Conservation (phyloP, 2,329 filamentous ascomycete genomes). For the Amylocarpus encephaloides region DNA sequence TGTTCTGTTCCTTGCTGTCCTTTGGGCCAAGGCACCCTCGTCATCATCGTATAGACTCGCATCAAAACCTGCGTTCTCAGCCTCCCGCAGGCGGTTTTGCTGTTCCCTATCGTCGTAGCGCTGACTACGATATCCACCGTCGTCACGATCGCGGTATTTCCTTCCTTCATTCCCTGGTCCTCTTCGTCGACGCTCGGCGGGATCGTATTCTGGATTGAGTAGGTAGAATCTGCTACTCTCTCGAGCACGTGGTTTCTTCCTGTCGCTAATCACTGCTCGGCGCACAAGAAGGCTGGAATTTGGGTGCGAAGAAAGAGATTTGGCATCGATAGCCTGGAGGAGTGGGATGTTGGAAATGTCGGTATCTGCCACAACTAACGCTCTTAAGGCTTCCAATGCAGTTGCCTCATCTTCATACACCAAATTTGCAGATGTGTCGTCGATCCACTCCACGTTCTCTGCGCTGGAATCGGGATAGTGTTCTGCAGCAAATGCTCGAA, state of each 20-base stretch:
- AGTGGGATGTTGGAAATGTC: slow-evolving; percentile 50
- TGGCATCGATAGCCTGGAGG: slow-evolving; percentile 63
- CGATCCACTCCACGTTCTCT: slow-evolving; percentile 81
- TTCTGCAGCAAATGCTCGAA: slow-evolving; percentile 66
- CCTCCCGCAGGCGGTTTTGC: slow-evolving; percentile 37
- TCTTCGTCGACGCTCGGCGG: slow-evolving; percentile 61
- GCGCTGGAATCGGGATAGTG: slow-evolving; percentile 54
- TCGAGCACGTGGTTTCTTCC: slow-evolving; percentile 72
- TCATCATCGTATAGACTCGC: slow-evolving; percentile 81
- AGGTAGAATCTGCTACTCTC: slow-evolving; percentile 86
- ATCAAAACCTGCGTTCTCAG: slow-evolving; percentile 55
- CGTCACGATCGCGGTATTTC: slow-evolving; percentile 56
- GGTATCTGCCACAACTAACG: slow-evolving; percentile 44
- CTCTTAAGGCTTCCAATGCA: slow-evolving; percentile 48
- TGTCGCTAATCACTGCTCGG: slow-evolving; percentile 67
- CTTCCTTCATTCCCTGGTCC: slow-evolving; percentile 42
- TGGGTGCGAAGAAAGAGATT: slow-evolving; percentile 60
- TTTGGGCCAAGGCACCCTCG: slow-evolving; percentile 32
- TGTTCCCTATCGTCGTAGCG: slow-evolving; percentile 40
- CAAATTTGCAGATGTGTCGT: slow-evolving; percentile 85
- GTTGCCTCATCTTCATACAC: slow-evolving; percentile 56
- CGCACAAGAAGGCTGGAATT: slow-evolving; percentile 66
- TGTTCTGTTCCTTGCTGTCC: slow-evolving; percentile 31
- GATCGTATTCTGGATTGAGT: slow-evolving; percentile 83
- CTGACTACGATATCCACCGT: slow-evolving; percentile 36